Base-by-base conservation (phyloP, 2,329 filamentous ascomycete genomes). In the Cytospora chrysosperma region DNA sequence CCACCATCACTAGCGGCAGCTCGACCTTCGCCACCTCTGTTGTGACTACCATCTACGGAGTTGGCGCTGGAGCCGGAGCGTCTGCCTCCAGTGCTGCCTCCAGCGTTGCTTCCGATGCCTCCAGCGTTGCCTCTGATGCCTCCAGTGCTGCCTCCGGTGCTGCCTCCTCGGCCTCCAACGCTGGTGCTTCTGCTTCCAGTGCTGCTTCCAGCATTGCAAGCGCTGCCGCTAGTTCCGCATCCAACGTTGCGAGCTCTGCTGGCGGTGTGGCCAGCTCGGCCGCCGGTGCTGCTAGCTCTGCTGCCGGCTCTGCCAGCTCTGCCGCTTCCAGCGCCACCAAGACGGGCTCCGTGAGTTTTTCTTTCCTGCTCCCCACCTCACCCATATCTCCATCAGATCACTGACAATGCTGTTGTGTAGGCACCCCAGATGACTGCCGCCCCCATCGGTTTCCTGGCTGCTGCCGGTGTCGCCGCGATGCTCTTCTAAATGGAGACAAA, bases 401-500 rank as follows among this genome's bases (percentile, higher is more conserved):
- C 65, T 69, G 63, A 70, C 62, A 43, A 40, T 30, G 43, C 27
- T 40, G 9, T 43, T n/a, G 27, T 32, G n/a, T 54, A 75, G 73
- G 72, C 68, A 57, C 72, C 78, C 50, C 75, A 78, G 63, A 73
- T 74, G 69, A 82, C 81, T 56, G 78, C 76, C 62, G 80, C 77
- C 43, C 79, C 81, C 26, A 71, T 72, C 30, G 82, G 80, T 62
- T 67, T 83, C 56, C 65, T 84, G 49, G 81, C 80, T 58, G 81
- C 78, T 26, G 81, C 79, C 24, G 82, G 81, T 70, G 64, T 84
- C 53, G 81, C 79, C 49, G 79, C 76, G 66, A 69, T 82, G 65
- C 73, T 84, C 64, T 76, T 84, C 64, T 84, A 81, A 79, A 67
- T 43, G 21, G 53, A 26, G 65, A 54, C 32, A 49, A 28, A 37